Evolutionary conservation across 768 basidiomycete genomes (phyloP), one percentile per base, ranked within the genome.

Genomic region (Ramaria sp.): DNA sequence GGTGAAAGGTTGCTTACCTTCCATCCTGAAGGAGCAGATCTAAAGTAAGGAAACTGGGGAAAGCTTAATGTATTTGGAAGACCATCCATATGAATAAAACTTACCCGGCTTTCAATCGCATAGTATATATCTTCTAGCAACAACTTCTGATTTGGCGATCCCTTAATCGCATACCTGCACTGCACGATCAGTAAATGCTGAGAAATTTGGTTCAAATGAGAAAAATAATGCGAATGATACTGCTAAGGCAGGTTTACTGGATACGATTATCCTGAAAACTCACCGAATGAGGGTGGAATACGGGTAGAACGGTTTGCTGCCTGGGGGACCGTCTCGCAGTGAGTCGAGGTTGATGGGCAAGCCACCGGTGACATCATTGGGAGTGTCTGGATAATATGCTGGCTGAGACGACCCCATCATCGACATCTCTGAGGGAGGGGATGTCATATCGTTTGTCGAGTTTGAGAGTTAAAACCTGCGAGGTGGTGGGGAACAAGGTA

Each of bases 221-320:
- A 51, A 42, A 37, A n/a, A 28, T 28, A 25, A 39, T 42, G 34
- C 30, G 22, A 42, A 41, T 18, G 1, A 22, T 54, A 56, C 61
- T 48, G n/a, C 25, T 56, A 43, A 58, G 37, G n/a, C 48, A 16
- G 38, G 25, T 22, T n/a, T 36, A 25, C 0, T 22, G 13, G 34
- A 39, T 50, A 44, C 13, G 8, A 49, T 50, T 37, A 57, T 52
- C 18, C 16, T 20, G 37, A 48, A 55, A 56, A 75, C 83, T 55
- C 65, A 89, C 88, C 88, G 81, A 63, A 92, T 92, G 52, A 92
- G 79, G 32, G 88, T 92, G 3, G 88, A 91, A 65, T 92, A 92
- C 2, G 88, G 89, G 63, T 92, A 92, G 63, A 91, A 90, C 5
- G 88, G 88, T 66, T 92, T 92, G 65, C 81, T 88, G 45, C 89